Base-by-base conservation (phyloP, 2,329 filamentous ascomycete species). In the Laburnicola sp. region DNA sequence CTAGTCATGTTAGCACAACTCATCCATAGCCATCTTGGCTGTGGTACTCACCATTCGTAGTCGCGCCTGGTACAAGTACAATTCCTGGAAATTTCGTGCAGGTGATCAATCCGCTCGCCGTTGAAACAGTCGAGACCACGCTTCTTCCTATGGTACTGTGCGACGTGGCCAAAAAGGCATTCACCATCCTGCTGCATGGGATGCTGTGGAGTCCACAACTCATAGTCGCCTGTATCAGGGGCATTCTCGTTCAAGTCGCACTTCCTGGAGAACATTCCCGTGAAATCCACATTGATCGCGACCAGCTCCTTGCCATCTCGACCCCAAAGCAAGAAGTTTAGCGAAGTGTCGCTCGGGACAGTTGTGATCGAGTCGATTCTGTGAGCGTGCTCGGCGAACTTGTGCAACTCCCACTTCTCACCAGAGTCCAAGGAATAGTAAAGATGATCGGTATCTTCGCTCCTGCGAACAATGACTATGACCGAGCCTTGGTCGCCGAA, bases 401-500 rank as follows among this genome's bases (percentile, higher is more conserved):
- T 67, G 70, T 89, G 88, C 45, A 89, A 82, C 21, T 77, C 75
- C 94, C 94, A 99, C 1, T 79, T 88, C 37, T 82, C 76, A 55
- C 95, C 94, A 67, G 93, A 88, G 66, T 99, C 87, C 8, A 86
- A 78, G 11, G 89, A 87, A 75, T 94, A 97, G 51, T 84, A 85
- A 45, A 92, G 76, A 1, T 79, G 75, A 57, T 87, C 87, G 3
- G 88, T 91, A 45, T 83, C 79, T 45, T 81, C 81, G 10, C 82
- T 80, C 50, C 91, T 85, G 65, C 88, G 83, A 22, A 93, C 91
- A 42, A 99, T 86, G 36, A 96, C 90, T 55, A 97, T 85, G 63
- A 97, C 87, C 4, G 91, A 94, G 26, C 94, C 94, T 71, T 96
- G 91, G 64, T 99, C 95, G 51, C 94, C 95, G 69, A 91, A 96